Conservation (phyloP, 2,329 filamentous ascomycete species). For the Colletotrichum cordylinicola region DNA sequence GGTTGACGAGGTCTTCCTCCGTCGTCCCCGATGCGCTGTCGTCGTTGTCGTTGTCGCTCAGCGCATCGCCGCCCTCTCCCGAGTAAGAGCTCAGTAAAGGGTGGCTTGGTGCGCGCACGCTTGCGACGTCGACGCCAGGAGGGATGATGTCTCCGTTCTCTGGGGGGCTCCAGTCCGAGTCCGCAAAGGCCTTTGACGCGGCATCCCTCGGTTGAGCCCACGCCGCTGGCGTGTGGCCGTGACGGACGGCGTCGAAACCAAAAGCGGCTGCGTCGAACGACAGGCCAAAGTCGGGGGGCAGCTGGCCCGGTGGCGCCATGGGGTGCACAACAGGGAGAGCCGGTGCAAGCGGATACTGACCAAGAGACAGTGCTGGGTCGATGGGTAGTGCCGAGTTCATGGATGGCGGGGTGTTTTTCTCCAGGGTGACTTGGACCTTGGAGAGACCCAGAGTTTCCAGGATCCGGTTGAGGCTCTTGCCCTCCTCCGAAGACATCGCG, state of each 20-base stretch:
- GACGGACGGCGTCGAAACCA: not conserved
- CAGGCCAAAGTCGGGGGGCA: not conserved
- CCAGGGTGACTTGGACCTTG: not conserved
- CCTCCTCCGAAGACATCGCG: slow-evolving; percentile 32
- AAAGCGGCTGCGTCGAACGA: not conserved
- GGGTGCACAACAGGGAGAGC: not conserved
- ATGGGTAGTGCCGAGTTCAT: not conserved
- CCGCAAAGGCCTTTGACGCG: not conserved
- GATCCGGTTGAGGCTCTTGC: not conserved
- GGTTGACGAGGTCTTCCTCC: slow-evolving; percentile 27
- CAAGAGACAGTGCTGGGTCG: not conserved
- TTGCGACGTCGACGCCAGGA: not conserved
- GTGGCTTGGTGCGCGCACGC: not conserved
- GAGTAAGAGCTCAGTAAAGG: not conserved
- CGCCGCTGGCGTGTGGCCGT: not conserved
- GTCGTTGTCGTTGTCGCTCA: slow-evolving; percentile 25
- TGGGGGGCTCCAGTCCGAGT: not conserved
- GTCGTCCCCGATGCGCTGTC: slow-evolving; percentile 4
- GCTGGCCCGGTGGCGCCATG: not conserved
- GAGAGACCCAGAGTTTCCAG: not conserved
- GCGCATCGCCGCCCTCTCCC: not conserved
- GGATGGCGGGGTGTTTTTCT: not conserved
- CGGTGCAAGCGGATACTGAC: not conserved
- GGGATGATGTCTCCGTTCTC: not conserved
- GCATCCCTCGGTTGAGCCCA: not conserved